Conservation (phyloP, 2,329 filamentous ascomycete genomes). For the Colletotrichum sp. region DNA sequence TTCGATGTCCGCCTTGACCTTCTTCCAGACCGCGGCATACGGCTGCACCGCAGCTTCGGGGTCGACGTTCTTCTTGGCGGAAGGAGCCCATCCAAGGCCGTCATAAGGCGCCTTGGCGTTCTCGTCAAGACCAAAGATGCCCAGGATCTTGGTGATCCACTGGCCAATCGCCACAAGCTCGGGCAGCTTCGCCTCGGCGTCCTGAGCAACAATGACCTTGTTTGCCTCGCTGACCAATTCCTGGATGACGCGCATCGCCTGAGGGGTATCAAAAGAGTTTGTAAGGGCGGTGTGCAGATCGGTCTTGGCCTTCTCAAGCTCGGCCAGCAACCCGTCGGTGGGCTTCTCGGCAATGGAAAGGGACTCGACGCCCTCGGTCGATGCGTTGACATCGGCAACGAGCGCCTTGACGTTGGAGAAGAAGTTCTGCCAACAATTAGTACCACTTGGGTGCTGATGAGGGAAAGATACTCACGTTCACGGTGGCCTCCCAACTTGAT, state of each 20-base stretch:
- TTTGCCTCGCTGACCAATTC: conserved; percentile 83
- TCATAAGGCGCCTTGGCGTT: conserved; percentile 60
- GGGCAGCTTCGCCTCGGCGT: conserved; percentile 48
- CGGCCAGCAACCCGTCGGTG: conserved; percentile 34
- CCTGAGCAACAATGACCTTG: conserved; percentile 41
- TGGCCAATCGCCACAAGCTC: conserved; percentile 65
- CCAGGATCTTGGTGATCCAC: conserved; percentile 84
- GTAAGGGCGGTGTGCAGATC: conserved; percentile 66
- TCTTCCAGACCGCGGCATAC: conserved; percentile 50
- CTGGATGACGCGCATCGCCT: conserved; percentile 78
- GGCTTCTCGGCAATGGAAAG: conserved; percentile 41
- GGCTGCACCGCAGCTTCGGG: conserved; percentile 48
- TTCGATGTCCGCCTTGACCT: conserved; percentile 51
- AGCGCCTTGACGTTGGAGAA: conserved; percentile 63
- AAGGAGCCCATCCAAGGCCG: conserved; percentile 59
- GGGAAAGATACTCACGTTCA: conserved; percentile 58
- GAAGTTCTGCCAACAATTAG: conserved; percentile 51
- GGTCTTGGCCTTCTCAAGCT: conserved; percentile 58
- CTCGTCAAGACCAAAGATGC: conserved; percentile 81
- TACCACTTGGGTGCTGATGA: neutral
- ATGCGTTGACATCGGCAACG: conserved; percentile 48
- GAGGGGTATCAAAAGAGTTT: conserved; percentile 88
- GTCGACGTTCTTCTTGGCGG: conserved; percentile 42
- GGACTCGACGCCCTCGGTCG: conserved; percentile 36
- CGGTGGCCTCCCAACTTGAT: conserved; percentile 78